Percentiles rank a stretch among this genome's conserved stretches.
Conservation (phyloP, 306 rosid species). For the Lotus japonicus region DNA sequence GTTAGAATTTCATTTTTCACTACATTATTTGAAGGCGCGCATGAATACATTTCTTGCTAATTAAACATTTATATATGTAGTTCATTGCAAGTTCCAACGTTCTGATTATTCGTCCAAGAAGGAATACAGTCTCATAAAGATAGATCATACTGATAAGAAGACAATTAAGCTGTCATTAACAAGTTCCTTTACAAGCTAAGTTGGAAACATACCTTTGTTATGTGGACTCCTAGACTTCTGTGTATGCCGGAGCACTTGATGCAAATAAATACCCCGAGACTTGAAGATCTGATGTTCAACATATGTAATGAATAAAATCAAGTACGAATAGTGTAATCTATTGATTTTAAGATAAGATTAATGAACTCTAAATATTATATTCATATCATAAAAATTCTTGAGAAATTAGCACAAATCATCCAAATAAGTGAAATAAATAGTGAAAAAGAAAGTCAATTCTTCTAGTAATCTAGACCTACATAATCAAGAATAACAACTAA, state of each 20-base stretch:
- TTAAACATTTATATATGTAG: not conserved
- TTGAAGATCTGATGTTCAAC: constrained; percentile 57
- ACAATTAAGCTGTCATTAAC: not conserved
- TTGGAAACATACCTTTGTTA: constrained; percentile 66
- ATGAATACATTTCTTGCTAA: not conserved
- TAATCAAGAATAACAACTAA: not conserved
- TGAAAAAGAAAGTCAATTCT: not conserved
- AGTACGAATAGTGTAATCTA: not conserved
- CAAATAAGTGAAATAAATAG: not conserved
- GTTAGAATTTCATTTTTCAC: not conserved
- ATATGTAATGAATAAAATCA: not conserved
- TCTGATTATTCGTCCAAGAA: not conserved
- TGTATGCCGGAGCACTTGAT: constrained; percentile 96
- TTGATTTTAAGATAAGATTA: not conserved
- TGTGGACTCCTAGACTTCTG: constrained; percentile 90
- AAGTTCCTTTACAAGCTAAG: not conserved
- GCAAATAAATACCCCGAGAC: constrained; percentile 75
- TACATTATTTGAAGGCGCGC: not conserved
- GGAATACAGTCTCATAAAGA: not conserved
- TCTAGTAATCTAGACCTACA: not conserved
- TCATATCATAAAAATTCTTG: not conserved
- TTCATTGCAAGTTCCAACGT: not conserved
- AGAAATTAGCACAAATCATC: not conserved
- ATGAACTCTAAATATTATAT: not conserved
- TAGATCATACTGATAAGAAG: not conserved